These are phyloP conservation scores for Tuber borchii DNA, from an alignment of 495 filamentous ascomycete species.

Conservation along the genomic window DNA sequence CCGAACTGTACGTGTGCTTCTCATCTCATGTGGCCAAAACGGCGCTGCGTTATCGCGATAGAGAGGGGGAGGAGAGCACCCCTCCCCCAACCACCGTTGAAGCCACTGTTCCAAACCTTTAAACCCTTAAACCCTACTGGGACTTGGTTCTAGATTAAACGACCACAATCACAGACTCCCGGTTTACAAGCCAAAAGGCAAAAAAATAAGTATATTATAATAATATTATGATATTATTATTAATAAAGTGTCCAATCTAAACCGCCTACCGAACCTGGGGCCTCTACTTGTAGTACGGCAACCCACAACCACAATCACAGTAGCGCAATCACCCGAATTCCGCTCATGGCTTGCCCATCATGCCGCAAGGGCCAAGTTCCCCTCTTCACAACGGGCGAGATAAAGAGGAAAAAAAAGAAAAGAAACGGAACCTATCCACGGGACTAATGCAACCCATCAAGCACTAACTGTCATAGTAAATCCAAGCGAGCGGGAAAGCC, in stretches of 20 bases:
- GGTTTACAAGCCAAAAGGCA: background rate
- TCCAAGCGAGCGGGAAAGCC: background rate
- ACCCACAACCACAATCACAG: background rate
- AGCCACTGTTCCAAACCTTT: background rate
- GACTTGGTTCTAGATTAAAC: background rate
- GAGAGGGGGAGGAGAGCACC: background rate
- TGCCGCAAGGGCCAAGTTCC: background rate
- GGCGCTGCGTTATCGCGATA: background rate
- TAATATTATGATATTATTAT: too few relatives aligned
- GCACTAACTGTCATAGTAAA: background rate
- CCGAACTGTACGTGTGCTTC: background rate
- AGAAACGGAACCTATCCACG: background rate
- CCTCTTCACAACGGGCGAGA: background rate
- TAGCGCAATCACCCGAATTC: background rate
- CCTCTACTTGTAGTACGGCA: background rate
- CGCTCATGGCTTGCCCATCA: background rate
- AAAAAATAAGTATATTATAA: background rate
- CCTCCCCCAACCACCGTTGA: background rate
- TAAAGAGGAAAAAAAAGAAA: background rate
- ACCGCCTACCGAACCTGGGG: background rate
- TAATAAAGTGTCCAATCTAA: background rate
- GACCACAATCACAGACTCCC: background rate
- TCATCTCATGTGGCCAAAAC: conserved; percentile 3
- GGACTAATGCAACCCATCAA: background rate
- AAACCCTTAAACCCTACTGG: background rate